A percentile compares a stretch with the other conserved stretches of the same genome.
Evolutionary conservation across 2,329 filamentous ascomycete genomes (phyloP).

Genomic region (Teratosphaeria viscida): DNA sequence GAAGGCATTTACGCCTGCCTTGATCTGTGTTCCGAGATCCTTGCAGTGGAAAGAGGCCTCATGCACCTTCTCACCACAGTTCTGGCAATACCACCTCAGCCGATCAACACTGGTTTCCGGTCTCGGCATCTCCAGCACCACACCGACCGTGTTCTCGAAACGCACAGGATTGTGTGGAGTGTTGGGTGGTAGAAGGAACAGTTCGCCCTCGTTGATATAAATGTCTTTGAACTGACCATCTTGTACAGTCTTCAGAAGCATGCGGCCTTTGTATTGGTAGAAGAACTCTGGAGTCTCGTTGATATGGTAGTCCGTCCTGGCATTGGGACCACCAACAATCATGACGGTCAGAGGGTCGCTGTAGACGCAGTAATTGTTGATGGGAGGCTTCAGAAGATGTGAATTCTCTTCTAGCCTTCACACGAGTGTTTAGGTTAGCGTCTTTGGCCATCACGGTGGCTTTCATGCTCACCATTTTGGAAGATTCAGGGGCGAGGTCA

Average conservation of each 20-base stretch:
- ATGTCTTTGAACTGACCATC: constrained; percentile 64
- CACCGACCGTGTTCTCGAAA: constrained; percentile 85
- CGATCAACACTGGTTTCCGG: constrained; percentile 60
- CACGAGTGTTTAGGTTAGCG: not conserved
- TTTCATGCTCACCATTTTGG: constrained; percentile 31
- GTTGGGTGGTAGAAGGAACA: constrained; percentile 87
- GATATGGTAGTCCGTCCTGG: constrained; percentile 96
- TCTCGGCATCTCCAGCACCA: constrained; percentile 80
- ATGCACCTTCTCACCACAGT: constrained; percentile 63
- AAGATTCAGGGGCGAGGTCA: constrained; percentile 31
- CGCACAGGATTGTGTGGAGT: constrained; percentile 94
- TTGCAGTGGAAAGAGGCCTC: constrained; percentile 82
- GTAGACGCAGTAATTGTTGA: constrained; percentile 98
- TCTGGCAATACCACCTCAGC: constrained; percentile 82
- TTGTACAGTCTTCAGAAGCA: constrained; percentile 89
- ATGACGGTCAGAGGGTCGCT: constrained; percentile 74
- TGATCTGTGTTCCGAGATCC: constrained; percentile 88
- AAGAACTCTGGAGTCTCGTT: constrained; percentile 96
- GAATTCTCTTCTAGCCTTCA: constrained; percentile 80
- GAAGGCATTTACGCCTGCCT: constrained; percentile 77
- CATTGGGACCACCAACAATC: constrained; percentile 94
- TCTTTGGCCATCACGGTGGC: not conserved
- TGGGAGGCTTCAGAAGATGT: constrained; percentile 82
- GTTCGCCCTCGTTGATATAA: constrained; percentile 80
- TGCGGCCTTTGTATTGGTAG: constrained; percentile 88